phyloP scores from a whole-genome alignment of 495 filamentous ascomycete genomes.

The Letharia columbiana region DNA sequence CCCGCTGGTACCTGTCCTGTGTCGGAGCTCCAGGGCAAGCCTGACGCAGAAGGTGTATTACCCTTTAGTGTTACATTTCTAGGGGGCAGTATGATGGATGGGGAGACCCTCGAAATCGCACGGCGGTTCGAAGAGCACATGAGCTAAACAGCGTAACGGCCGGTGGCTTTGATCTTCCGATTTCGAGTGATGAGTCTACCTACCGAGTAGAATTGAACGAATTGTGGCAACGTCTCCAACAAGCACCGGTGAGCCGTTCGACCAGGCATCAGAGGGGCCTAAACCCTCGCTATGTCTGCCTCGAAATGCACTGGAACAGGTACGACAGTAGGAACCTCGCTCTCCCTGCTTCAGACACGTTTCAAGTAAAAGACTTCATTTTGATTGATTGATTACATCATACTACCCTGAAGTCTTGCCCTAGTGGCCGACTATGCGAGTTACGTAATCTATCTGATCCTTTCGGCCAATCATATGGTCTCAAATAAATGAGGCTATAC shows the following conservation, averaged over 20 bases:
- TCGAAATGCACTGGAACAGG: background rate
- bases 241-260: background rate
- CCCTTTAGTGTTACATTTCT: slow-evolving; percentile 60
- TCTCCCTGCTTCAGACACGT: background rate
- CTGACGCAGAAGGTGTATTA: slow-evolving; percentile 27
- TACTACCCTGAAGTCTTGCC: too few relatives aligned
- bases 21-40: slow-evolving; percentile 20
- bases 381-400: too few relatives aligned
- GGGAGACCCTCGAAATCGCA: slow-evolving; percentile 47
- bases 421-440: too few relatives aligned
- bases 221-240: background rate
- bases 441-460: too few relatives aligned
- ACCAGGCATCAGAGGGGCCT: background rate
- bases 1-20: slow-evolving; percentile 43
- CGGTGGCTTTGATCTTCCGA: background rate
- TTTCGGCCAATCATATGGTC: too few relatives aligned
- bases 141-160: background rate
- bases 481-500: too few relatives aligned
- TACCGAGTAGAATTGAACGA: background rate
- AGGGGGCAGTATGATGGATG: slow-evolving; percentile 47
- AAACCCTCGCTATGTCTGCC: background rate
- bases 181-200: background rate
- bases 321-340: background rate
- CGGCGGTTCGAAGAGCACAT: slow-evolving; percentile 37
- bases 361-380: background rate